Evolutionary conservation across 768 basidiomycete species (phyloP).

Genomic region (Pholiota molesta): DNA sequence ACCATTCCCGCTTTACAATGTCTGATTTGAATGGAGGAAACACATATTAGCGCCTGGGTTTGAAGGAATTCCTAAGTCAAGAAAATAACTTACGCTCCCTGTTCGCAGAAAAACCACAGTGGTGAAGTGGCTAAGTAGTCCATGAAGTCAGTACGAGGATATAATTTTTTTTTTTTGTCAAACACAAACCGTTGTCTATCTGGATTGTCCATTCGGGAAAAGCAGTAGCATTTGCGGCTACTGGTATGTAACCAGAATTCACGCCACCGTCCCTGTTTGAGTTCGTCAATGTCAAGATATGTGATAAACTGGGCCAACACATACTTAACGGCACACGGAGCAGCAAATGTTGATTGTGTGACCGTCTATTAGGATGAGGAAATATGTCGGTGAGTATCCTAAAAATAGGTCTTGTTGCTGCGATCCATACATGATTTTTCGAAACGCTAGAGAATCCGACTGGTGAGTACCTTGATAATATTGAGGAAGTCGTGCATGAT

Average conservation of each 20-base stretch:
- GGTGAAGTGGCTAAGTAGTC: slow-evolving; percentile 34
- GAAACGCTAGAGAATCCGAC: slow-evolving; percentile 27
- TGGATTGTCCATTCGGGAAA: slow-evolving; percentile 40
- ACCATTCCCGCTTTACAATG: slow-evolving; percentile 59
- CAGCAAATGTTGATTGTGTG: slow-evolving; percentile 42
- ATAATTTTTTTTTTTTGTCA: background rate
- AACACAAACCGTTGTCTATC: slow-evolving; percentile 32
- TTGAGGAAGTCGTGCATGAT: background rate
- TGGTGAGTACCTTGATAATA: background rate
- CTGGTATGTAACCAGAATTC: slow-evolving; percentile 45
- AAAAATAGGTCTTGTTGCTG: background rate
- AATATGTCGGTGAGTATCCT: slow-evolving; percentile 3
- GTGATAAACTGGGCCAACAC: slow-evolving; percentile 4
- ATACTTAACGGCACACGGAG: slow-evolving; percentile 37
- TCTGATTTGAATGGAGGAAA: slow-evolving; percentile 21
- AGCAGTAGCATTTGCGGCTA: slow-evolving; percentile 38
- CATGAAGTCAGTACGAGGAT: background rate
- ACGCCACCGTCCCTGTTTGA: slow-evolving; percentile 30
- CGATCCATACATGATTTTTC: slow-evolving; percentile 39
- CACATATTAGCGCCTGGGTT: background rate
- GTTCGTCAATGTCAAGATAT: background rate
- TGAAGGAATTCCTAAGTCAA: background rate
- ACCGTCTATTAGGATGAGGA: slow-evolving; percentile 30
- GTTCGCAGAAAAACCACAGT: slow-evolving; percentile 60
- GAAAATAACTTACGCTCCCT: slow-evolving; percentile 30